These are phyloP conservation scores for Ustilago tritici DNA, from an alignment of 1,284 basidiomycete genomes.

Conservation along the genomic window DNA sequence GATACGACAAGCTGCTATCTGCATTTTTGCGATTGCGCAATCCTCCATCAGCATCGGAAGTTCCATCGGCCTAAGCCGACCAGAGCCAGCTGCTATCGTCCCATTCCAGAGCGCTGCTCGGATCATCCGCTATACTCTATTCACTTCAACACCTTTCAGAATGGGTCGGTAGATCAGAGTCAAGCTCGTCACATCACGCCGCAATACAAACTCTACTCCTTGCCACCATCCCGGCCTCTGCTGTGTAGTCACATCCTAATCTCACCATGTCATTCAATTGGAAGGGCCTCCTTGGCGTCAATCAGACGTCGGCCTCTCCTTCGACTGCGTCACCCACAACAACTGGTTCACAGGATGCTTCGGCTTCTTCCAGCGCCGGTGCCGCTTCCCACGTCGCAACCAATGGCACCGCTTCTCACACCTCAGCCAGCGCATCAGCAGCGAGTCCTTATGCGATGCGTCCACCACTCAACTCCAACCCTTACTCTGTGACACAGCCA, in stretches of 20 bases:
- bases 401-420: constrained; percentile 13
- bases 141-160: neutral
- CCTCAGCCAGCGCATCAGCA: constrained; percentile 21
- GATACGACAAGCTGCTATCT: neutral
- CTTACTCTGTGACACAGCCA: constrained; percentile 19
- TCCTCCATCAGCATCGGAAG: neutral
- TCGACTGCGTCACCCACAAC: constrained; percentile 18
- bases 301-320: constrained; percentile 25
- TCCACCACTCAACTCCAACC: constrained; percentile 35
- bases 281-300: constrained; percentile 63
- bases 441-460: constrained; percentile 20
- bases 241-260: neutral
- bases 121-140: neutral
- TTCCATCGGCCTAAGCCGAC: neutral
- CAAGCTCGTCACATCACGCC: neutral
- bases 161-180: neutral
- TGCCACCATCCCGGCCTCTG: neutral
- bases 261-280: constrained; percentile 64
- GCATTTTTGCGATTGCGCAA: neutral
- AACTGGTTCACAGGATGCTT: constrained; percentile 14
- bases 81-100: no score
- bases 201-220: neutral
- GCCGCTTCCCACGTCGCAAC: constrained; percentile 4
- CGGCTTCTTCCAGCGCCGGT: constrained; percentile 15
- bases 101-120: neutral